Percentiles rank a stretch among this genome's conserved stretches.
Conservation (phyloP, 2,329 filamentous ascomycete genomes). For the Nothophaeocryptopus gaeumannii region DNA sequence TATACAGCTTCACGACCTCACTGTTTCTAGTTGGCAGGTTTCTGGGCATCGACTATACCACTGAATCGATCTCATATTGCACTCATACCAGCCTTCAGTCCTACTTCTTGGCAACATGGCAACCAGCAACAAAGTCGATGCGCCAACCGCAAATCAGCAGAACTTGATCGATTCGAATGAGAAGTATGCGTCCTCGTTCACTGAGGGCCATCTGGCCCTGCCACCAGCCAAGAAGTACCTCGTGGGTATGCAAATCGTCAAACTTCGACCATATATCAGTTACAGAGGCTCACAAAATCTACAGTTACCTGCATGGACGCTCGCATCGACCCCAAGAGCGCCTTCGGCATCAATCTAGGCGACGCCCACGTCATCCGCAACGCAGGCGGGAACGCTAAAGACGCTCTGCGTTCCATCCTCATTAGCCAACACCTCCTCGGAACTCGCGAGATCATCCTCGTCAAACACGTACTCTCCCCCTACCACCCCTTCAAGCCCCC, state of each 20-base stretch:
- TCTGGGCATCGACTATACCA: too few species aligned
- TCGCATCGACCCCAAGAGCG: slow-evolving; percentile 63
- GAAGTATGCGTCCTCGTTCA: slow-evolving; percentile 58
- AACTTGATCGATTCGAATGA: slow-evolving; percentile 59
- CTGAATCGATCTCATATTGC: too few species aligned
- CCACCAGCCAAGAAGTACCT: slow-evolving; percentile 69
- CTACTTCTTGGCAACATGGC: background rate
- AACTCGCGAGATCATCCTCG: slow-evolving; percentile 69
- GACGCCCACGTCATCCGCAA: slow-evolving; percentile 76
- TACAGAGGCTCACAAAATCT: background rate
- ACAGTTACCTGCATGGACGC: slow-evolving; percentile 80
- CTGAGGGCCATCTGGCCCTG: slow-evolving; percentile 63
- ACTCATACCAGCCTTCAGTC: too few species aligned
- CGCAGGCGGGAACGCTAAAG: slow-evolving; percentile 51
- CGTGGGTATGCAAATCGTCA: slow-evolving; percentile 49
- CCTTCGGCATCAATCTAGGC: slow-evolving; percentile 68
- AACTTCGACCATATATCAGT: background rate
- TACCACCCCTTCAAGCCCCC: background rate
- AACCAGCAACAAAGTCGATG: slow-evolving; percentile 26
- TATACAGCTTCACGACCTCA: too few species aligned
- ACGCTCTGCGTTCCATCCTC: slow-evolving; percentile 70
- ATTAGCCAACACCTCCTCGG: slow-evolving; percentile 78
- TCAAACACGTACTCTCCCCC: slow-evolving; percentile 52
- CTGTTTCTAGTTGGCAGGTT: too few species aligned
- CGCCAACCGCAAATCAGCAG: slow-evolving; percentile 49